Percentiles rank a stretch among this genome's conserved stretches.
Evolutionary conservation across 2,329 filamentous ascomycete genomes (phyloP).

Genomic region (Neofusicoccum sp.): DNA sequence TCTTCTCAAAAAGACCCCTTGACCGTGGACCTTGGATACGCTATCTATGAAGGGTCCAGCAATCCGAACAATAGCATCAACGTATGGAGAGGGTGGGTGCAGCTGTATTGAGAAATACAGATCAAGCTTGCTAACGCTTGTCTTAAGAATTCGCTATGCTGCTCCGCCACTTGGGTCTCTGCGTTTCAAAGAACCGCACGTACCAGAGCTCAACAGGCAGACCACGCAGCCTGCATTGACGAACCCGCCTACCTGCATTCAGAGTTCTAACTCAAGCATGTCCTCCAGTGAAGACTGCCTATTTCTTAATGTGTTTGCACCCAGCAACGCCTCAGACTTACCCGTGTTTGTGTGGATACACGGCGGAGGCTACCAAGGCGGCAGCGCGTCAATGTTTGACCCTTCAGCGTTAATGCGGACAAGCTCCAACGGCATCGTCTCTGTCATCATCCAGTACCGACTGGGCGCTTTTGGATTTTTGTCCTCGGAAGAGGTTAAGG

Average conservation of each 20-base stretch:
- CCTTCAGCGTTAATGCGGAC: slow-evolving; percentile 57
- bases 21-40: background rate
- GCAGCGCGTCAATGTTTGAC: slow-evolving; percentile 26
- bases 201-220: background rate
- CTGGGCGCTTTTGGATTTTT: slow-evolving; percentile 63
- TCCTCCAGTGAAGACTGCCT: slow-evolving; percentile 34
- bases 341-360: slow-evolving; percentile 44
- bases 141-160: background rate
- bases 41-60: background rate
- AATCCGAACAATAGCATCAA: background rate
- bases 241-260: background rate
- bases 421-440: slow-evolving; percentile 52
- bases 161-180: background rate
- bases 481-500: slow-evolving; percentile 54
- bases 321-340: slow-evolving; percentile 34
- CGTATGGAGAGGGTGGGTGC: background rate
- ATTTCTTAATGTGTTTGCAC: slow-evolving; percentile 38
- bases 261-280: background rate
- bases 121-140: background rate
- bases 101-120: background rate
- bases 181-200: background rate
- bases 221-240: background rate
- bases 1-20: background rate
- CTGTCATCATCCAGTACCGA: slow-evolving; percentile 56
- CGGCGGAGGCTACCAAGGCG: slow-evolving; percentile 26